Conservation (phyloP, 2,329 filamentous ascomycete species). For the Eutypella sp. region DNA sequence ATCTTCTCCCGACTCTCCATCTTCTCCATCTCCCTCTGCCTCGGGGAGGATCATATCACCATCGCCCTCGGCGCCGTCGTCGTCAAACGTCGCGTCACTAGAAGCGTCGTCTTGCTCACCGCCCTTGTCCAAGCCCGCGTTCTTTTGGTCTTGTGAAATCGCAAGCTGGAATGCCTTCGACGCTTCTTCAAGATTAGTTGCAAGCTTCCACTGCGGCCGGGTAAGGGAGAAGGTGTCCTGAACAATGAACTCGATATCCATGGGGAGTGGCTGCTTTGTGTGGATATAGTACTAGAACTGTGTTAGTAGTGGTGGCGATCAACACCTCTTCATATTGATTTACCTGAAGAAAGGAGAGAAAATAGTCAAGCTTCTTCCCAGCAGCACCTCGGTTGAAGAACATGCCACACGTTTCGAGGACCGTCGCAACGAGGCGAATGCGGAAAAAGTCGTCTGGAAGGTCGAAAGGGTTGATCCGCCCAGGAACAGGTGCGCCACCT, state of each 20-base stretch:
- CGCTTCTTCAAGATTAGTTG: constrained; percentile 76
- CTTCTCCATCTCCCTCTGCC: constrained; percentile 52
- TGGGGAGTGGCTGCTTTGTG: constrained; percentile 82
- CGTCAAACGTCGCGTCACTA: constrained; percentile 69
- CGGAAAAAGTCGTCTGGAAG: constrained; percentile 93
- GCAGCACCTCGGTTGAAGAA: constrained; percentile 92
- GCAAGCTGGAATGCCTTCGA: constrained; percentile 78
- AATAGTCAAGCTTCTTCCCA: constrained; percentile 97
- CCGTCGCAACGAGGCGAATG: constrained; percentile 80
- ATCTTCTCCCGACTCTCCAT: constrained; percentile 52
- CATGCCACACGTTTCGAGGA: constrained; percentile 92
- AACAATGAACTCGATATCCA: constrained; percentile 96
- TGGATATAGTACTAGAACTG: constrained; percentile 77
- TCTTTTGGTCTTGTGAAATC: constrained; percentile 85
- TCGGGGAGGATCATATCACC: constrained; percentile 58
- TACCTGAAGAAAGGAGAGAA: constrained; percentile 89
- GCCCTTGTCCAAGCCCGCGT: constrained; percentile 63
- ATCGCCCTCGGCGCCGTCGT: constrained; percentile 57
- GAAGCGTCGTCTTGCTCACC: constrained; percentile 68
- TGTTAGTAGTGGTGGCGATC: constrained; percentile 12
- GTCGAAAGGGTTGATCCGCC: constrained; percentile 72
- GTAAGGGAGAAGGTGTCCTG: constrained; percentile 85
- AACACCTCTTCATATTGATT: constrained; percentile 6
- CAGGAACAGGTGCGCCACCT: constrained; percentile 77
- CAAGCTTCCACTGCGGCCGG: constrained; percentile 88